Conservation (phyloP, 805 yeast genomes). For the Maudiozyma bulderi region DNA sequence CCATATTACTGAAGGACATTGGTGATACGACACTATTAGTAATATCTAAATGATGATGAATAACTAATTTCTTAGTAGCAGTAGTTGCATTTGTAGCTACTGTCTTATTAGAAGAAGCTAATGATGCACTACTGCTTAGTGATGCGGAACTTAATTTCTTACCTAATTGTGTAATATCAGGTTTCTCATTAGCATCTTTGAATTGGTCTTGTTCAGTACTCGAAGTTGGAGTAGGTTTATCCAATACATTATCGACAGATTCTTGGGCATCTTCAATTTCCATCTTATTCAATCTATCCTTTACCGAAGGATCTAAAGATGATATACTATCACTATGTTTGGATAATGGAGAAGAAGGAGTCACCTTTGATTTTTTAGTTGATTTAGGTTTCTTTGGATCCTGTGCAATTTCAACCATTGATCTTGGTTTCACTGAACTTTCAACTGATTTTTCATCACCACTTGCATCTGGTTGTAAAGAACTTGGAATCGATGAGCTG, state of each 20-base stretch:
- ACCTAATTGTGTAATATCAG: background rate
- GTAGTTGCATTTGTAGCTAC: background rate
- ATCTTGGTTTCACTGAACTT: slow-evolving; percentile 10
- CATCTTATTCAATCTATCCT: background rate
- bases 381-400: slow-evolving; percentile 6
- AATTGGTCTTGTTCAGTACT: background rate
- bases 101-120: background rate
- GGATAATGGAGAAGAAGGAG: background rate
- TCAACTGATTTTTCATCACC: background rate
- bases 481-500: background rate
- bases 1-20: slow-evolving; percentile 12
- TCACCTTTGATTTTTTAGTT: background rate
- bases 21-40: slow-evolving; percentile 9
- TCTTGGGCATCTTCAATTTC: background rate
- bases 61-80: slow-evolving; percentile 6
- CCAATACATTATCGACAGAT: background rate
- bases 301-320: background rate
- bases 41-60: slow-evolving; percentile 17
- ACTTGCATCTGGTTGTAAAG: background rate
- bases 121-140: background rate
- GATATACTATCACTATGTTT: background rate
- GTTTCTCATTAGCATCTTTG: background rate
- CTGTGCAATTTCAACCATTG: slow-evolving; percentile 22
- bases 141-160: slow-evolving; percentile 4
- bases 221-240: background rate